Evolutionary conservation across 768 basidiomycete genomes (phyloP).

Genomic region (Kondoa malvinella): DNA sequence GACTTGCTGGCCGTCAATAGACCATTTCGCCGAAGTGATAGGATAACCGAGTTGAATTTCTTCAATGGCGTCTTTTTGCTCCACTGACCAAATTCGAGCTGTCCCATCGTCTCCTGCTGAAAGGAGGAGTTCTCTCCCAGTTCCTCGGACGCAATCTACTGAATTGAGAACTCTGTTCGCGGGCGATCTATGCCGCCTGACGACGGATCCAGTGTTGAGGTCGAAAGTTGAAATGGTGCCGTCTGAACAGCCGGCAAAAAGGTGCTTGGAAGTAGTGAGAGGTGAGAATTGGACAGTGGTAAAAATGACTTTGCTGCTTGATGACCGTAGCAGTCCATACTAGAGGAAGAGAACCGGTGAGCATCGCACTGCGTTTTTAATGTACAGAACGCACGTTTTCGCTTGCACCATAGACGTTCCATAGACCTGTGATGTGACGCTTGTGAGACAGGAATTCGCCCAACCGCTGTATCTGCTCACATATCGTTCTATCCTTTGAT

Average conservation of each 20-base stretch:
- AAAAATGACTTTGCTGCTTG: constrained; percentile 63
- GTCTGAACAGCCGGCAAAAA: constrained; percentile 83
- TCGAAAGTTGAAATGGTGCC: constrained; percentile 60
- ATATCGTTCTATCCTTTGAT: constrained; percentile 74
- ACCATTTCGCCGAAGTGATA: constrained; percentile 76
- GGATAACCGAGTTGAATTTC: constrained; percentile 64
- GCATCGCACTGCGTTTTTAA: neutral
- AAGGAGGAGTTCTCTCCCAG: constrained; percentile 66
- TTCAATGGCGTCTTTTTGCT: constrained; percentile 56
- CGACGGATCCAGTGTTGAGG: constrained; percentile 63
- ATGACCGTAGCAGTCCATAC: constrained; percentile 62
- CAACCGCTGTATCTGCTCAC: constrained; percentile 39
- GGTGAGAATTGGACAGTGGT: constrained; percentile 52
- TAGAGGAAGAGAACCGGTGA: constrained; percentile 81
- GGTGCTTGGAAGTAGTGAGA: constrained; percentile 27
- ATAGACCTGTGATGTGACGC: constrained; percentile 18
- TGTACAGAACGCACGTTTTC: constrained; percentile 18
- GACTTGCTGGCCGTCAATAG: constrained; percentile 60
- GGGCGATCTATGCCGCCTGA: constrained; percentile 70
- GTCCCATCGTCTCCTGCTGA: constrained; percentile 86
- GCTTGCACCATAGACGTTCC: constrained; percentile 26
- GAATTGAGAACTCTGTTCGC: constrained; percentile 68
- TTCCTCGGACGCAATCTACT: constrained; percentile 68
- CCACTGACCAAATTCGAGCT: constrained; percentile 72
- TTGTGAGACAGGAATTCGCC: neutral